phyloP scores from a whole-genome alignment of 176 grass and related monocot genomes.

The Cymbopogon citratus region DNA sequence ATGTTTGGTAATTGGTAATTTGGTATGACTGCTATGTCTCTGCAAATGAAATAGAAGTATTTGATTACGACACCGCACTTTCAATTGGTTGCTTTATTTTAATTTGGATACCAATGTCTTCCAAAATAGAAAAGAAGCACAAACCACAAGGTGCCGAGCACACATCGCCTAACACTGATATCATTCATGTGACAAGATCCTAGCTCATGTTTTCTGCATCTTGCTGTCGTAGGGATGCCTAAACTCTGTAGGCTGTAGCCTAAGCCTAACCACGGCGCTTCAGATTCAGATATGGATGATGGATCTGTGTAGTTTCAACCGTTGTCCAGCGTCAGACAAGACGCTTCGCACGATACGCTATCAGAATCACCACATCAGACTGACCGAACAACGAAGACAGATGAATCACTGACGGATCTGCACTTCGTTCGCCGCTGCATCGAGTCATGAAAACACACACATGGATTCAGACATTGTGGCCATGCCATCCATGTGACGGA shows the following conservation, averaged over 20 bases:
- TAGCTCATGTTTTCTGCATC: not conserved
- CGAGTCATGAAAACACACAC: not conserved
- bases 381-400: no score
- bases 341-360: not conserved
- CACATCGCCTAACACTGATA: conserved; percentile 8
- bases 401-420: not conserved
- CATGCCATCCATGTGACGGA: conserved; percentile 29
- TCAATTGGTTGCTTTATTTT: not conserved
- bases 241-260: not conserved
- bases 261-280: not conserved
- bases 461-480: conserved; percentile 13
- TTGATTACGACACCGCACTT: not conserved
- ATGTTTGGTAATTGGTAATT: not conserved
- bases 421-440: not conserved
- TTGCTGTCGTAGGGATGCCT: not conserved
- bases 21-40: not conserved
- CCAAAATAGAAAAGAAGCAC: not conserved
- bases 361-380: not conserved
- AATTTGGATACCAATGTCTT: not conserved
- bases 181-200: conserved; percentile 17
- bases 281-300: not conserved
- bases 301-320: not conserved
- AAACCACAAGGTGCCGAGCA: not conserved
- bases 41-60: not conserved
- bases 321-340: not conserved